Evolutionary conservation across 2,329 filamentous ascomycete genomes (phyloP), one percentile per base, ranked within the genome.

Genomic region (Colletotrichum agaves): DNA sequence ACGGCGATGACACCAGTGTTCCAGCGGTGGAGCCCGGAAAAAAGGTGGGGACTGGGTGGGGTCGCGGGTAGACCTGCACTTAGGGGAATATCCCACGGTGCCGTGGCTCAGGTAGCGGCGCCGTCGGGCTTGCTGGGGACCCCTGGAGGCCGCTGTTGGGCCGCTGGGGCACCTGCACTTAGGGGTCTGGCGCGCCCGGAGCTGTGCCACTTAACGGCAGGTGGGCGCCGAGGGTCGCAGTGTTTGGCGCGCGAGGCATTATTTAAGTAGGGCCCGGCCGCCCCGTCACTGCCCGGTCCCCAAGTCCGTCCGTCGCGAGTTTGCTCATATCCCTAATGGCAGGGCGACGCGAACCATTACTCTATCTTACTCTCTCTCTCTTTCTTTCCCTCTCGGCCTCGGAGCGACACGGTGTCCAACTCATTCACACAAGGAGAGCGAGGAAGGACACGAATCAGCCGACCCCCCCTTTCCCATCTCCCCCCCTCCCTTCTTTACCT

Each of bases 101-200:
- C 27, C 50, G 39, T 58, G 41, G n/a, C 57, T 49, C n/a, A n/a
- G n/a, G n/a, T n/a, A 52, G 58, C 58, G 58, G 58, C 58, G 58
- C 46, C 46, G 58, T 31, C 44, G 46, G 58, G 46, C 46, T 27
- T 7, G 2, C 27, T 10, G 19, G 46, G 41, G 49, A 43, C 61
- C 52, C 52, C 61, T 52, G 60, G 44, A 12, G 17, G 11, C 49
- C 63, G 63, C 63, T 67, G 33, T 35, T 35, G 11, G 4, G 5
- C 59, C 64, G 65, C 65, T 65, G 39, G 52, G 41, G 65, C 69
- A 70, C 69, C 69, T 70, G 69, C 69, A 61, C 69, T 70, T 70
- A 70, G 69, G 66, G 66, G 69, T 44, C 67, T 69, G 67, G 65
- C 61, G 65, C 61, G n/a, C 21, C 49, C 64, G 64, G 64, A 67